phyloP scores from a whole-genome alignment of 306 rosid genomes.

The Cucumis cinereus region DNA sequence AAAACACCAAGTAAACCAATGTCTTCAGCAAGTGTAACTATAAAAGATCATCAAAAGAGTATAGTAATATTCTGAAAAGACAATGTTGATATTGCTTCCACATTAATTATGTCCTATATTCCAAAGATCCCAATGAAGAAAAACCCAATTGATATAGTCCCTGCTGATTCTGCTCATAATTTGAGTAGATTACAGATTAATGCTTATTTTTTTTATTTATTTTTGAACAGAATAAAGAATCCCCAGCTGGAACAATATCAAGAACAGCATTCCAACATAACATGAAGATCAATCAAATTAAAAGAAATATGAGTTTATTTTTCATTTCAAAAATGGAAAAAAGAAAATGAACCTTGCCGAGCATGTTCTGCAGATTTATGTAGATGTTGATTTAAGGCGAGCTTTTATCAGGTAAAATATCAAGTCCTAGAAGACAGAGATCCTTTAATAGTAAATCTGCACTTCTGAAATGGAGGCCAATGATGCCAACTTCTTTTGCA shows the following conservation, averaged over 20 bases:
- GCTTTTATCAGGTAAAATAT: constrained; percentile 22
- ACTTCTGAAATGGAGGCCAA: constrained; percentile 59
- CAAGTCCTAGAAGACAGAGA: constrained; percentile 43
- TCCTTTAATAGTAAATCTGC: constrained; percentile 38
- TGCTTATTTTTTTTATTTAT: background rate
- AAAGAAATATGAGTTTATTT: background rate
- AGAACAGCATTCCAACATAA: background rate
- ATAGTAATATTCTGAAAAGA: background rate
- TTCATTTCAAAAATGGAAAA: background rate
- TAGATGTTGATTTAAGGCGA: background rate
- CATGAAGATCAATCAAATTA: background rate
- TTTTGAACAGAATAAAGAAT: background rate
- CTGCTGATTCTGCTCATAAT: background rate
- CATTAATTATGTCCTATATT: background rate
- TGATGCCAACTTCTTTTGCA: constrained; percentile 59
- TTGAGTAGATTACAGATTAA: background rate
- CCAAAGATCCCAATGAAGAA: background rate
- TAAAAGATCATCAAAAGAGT: no score
- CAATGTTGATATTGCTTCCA: background rate
- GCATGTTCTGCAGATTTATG: background rate
- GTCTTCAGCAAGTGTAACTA: no score
- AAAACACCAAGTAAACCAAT: background rate
- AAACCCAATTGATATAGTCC: background rate
- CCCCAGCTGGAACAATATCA: background rate
- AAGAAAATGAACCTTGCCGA: background rate